Evolutionary conservation across 129 eudicot genomes (phyloP).

Genomic region (Silybum marianum): DNA sequence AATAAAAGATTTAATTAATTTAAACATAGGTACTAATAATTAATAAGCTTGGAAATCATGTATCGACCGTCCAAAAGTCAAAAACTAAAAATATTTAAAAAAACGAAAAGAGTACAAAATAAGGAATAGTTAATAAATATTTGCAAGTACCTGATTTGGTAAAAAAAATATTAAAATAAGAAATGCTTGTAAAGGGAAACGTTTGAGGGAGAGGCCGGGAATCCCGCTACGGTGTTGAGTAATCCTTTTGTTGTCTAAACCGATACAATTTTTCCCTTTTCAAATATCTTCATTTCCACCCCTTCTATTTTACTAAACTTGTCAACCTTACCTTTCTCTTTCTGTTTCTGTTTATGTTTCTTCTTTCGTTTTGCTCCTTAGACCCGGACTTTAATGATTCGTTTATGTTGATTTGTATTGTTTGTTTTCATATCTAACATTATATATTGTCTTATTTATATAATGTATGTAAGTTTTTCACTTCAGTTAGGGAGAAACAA

Average conservation of each 20-base stretch:
- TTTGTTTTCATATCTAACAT: neutral
- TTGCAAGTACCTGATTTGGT: constrained; percentile 26
- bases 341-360: neutral
- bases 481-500: too few relatives aligned
- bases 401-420: neutral
- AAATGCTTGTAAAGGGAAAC: constrained; percentile 22
- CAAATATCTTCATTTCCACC: neutral
- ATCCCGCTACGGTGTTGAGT: constrained; percentile 39
- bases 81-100: neutral
- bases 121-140: neutral
- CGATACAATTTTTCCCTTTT: neutral
- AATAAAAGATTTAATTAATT: neutral
- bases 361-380: too few relatives aligned
- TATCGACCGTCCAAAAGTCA: constrained; percentile 1
- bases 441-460: neutral
- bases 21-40: neutral
- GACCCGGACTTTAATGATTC: neutral
- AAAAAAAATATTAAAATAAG: constrained; percentile 13
- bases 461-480: too few relatives aligned
- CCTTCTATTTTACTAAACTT: neutral
- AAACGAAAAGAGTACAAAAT: neutral
- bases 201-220: constrained; percentile 42
- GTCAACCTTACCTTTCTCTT: neutral
- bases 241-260: constrained; percentile 23
- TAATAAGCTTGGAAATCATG: neutral